A percentile compares a stretch with the other conserved stretches of the same genome.
Conservation (phyloP, 73 alveolate genomes). For the Stentor roeselii region DNA sequence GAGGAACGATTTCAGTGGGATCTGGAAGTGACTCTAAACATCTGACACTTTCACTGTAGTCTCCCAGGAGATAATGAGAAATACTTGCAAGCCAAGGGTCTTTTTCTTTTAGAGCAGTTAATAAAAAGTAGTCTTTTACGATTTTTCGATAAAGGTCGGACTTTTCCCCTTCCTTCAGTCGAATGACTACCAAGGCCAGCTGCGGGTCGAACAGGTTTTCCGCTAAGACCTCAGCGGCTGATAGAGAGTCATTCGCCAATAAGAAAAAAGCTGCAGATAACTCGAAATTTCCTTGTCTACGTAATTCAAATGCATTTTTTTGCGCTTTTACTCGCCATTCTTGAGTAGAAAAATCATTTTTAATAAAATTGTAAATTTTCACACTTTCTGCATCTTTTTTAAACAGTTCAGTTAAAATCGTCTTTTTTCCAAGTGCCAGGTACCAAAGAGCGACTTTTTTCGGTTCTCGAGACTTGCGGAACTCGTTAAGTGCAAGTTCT, state of each 20-base stretch:
- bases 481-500: slow-evolving; percentile 11
- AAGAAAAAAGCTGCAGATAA: slow-evolving; percentile 27
- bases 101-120: slow-evolving; percentile 3
- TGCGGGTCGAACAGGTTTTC: not conserved
- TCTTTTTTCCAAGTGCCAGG: slow-evolving; percentile 6
- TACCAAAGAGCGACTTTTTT: slow-evolving; percentile 18
- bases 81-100: slow-evolving; percentile 29
- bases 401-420: not conserved
- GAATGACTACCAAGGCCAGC: slow-evolving; percentile 13
- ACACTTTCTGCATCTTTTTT: slow-evolving; percentile 20
- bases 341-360: slow-evolving; percentile 9
- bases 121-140: slow-evolving; percentile 1
- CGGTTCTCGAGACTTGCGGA: not conserved
- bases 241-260: not conserved
- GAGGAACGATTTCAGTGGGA: not conserved
- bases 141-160: not conserved
- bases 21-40: not conserved
- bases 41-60: not conserved
- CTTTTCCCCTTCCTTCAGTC: slow-evolving; percentile 23
- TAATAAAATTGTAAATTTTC: slow-evolving; percentile 11
- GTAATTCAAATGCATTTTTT: slow-evolving; percentile 26
- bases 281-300: slow-evolving; percentile 8
- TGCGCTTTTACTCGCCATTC: slow-evolving; percentile 27
- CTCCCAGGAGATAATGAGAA: not conserved
- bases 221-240: slow-evolving; percentile 25